Evolutionary conservation across 2,329 filamentous ascomycete genomes (phyloP).

Genomic region (Fonsecaea nubica): DNA sequence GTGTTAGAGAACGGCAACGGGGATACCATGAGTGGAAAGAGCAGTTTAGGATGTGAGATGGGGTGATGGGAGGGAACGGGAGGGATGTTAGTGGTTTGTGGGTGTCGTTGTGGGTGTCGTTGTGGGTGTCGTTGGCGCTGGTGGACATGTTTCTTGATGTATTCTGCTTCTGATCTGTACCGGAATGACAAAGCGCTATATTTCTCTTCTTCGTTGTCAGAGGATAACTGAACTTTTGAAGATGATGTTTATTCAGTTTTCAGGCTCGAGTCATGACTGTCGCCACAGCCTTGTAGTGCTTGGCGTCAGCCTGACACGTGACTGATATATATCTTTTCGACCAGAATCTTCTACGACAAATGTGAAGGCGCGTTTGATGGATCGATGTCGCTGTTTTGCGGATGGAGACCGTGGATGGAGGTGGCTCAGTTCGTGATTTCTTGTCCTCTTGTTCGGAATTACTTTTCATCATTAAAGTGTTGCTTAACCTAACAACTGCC

Average conservation of each 20-base stretch:
- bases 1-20: slow-evolving; percentile 77
- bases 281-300: slow-evolving; percentile 17
- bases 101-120: slow-evolving; percentile 13
- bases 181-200: neutral
- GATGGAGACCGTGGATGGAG: too few species aligned
- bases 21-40: slow-evolving; percentile 93
- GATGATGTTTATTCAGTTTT: neutral
- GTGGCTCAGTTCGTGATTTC: too few species aligned
- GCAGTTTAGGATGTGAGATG: slow-evolving; percentile 89
- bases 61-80: slow-evolving; percentile 82
- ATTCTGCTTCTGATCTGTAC: neutral
- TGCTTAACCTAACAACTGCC: too few species aligned
- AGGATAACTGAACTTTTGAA: neutral
- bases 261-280: neutral
- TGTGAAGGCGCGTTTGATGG: too few species aligned
- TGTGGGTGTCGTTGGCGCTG: slow-evolving; percentile 19
- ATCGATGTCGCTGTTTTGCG: too few species aligned
- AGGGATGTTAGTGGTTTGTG: slow-evolving; percentile 47
- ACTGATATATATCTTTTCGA: neutral
- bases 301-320: slow-evolving; percentile 14
- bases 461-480: too few species aligned
- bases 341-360: slow-evolving; percentile 2
- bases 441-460: too few species aligned
- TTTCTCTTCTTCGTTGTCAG: neutral
- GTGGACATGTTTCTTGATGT: neutral